Percentiles rank a stretch among this genome's conserved stretches.
Conservation (phyloP, 2,329 filamentous ascomycete genomes). For the Biscogniauxia mediterranea region DNA sequence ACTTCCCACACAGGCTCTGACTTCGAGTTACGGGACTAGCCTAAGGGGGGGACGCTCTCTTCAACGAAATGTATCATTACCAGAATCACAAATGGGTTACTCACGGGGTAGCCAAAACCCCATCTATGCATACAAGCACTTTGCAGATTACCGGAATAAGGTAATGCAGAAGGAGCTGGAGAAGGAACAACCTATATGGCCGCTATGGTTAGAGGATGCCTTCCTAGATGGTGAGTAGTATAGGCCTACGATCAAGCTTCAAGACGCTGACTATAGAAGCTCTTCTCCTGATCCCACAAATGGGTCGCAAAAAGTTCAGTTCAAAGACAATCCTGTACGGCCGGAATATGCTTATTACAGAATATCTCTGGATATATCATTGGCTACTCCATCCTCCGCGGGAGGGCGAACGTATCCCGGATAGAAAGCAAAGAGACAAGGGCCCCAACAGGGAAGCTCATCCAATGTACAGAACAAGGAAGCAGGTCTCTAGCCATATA, state of each 20-base stretch:
- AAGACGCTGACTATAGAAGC: constrained; percentile 41
- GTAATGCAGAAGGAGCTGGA: constrained; percentile 60
- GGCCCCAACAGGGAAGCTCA: constrained; percentile 26
- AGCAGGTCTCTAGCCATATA: constrained; percentile 70
- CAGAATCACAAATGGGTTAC: constrained; percentile 33
- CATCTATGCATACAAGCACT: constrained; percentile 60
- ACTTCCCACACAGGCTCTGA: constrained; percentile 51
- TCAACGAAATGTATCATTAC: constrained; percentile 34
- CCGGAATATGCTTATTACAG: constrained; percentile 68
- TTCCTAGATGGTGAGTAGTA: constrained; percentile 62
- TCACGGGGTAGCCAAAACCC: constrained; percentile 48
- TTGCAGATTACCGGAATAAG: constrained; percentile 64
- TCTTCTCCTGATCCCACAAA: constrained; percentile 62
- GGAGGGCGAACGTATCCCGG: constrained; percentile 40
- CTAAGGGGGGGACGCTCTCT: constrained; percentile 33
- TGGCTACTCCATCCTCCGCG: constrained; percentile 42
- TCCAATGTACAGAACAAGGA: constrained; percentile 42
- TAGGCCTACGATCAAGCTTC: not conserved
- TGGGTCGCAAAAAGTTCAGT: constrained; percentile 65
- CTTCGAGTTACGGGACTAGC: constrained; percentile 44
- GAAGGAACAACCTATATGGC: constrained; percentile 61
- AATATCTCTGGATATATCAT: constrained; percentile 62
- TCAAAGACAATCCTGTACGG: constrained; percentile 63
- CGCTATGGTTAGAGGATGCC: constrained; percentile 61
- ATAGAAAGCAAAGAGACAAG: constrained; percentile 43